A percentile compares a stretch with the other conserved stretches of the same genome.
These are phyloP conservation scores for Ophiostoma sp. DNA, from an alignment of 2,329 filamentous ascomycete species.

Conservation along the genomic window DNA sequence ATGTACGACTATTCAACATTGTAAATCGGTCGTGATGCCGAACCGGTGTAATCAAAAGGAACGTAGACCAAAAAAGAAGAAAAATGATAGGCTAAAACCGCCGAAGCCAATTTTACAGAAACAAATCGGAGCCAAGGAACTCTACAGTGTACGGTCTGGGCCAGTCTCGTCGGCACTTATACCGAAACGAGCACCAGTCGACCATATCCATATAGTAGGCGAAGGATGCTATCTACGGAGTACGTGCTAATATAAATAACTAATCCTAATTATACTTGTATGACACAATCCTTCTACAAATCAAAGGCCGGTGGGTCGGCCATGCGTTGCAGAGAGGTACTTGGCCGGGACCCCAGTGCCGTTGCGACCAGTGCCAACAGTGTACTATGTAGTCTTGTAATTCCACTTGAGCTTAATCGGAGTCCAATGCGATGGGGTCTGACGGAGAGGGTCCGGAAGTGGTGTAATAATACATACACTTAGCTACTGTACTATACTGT, in stretches of 20 bases:
- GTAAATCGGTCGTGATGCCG: background rate
- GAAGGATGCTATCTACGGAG: background rate
- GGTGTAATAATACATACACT: background rate
- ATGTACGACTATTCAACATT: background rate
- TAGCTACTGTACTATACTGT: background rate
- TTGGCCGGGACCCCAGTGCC: background rate
- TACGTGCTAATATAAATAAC: background rate
- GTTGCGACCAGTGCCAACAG: background rate
- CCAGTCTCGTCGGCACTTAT: background rate
- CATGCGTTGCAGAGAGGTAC: background rate
- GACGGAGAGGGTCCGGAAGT: background rate
- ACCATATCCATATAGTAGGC: background rate
- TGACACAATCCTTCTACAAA: slow-evolving; percentile 4
- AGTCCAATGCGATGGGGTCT: background rate
- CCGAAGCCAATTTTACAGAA: background rate
- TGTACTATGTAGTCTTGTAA: background rate
- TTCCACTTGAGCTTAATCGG: background rate
- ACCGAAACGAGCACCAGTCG: background rate
- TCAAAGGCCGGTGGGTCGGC: background rate
- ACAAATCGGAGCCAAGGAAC: background rate
- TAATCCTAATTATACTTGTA: background rate
- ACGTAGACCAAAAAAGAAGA: too few species aligned
- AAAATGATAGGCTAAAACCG: background rate
- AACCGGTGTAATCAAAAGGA: background rate
- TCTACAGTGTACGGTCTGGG: background rate